Evolutionary conservation across 306 rosid genomes (phyloP), one percentile per base, ranked within the genome.

Genomic region (Vigna hirtella): DNA sequence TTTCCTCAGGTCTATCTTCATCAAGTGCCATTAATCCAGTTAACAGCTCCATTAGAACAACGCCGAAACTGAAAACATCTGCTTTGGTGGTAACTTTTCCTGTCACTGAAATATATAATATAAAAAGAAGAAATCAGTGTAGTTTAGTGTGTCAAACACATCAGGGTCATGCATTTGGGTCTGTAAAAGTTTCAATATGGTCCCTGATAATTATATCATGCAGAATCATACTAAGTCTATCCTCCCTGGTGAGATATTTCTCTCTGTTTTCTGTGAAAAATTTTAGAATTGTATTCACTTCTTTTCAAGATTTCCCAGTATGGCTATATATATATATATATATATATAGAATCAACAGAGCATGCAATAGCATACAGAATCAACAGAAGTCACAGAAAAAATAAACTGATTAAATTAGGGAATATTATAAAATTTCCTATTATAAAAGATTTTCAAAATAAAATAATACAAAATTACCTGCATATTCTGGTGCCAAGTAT

Each of bases 41-140:
- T 77, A 93, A 26, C 16, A 93, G 83, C 88, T 93, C 98, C 98
- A 93, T 91, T 51, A 93, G 78, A 9, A 93, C 98, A 51, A 93
- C 96, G 1, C 98, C 98, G 6, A 88, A 93, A 86, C 98, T 93
- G 81, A 93, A 93, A 79, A 93, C 98, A 76, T 93, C 98, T 15
- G 77, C 96, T 76, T 93, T 93, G 30, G 98, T 93, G 22, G 96
- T 93, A 83, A 93, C 86, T 86, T 93, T 93, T 66, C 98, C 98
- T 1, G 96, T 93, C 88, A 93, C 98, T 93, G 85, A 74, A 78
- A 81, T 73, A 40, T 9, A 63, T 42, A 22, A 58, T 13, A 58
- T 42, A 34, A 64, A 70, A 66, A 68, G n/a, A 48, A 14, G 22
- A 68, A 49, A 47, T 90, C 74, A 87, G 88, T 62, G 34, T 34